Base-by-base conservation (phyloP, 805 yeast genomes). In the Metschnikowia proteae region DNA sequence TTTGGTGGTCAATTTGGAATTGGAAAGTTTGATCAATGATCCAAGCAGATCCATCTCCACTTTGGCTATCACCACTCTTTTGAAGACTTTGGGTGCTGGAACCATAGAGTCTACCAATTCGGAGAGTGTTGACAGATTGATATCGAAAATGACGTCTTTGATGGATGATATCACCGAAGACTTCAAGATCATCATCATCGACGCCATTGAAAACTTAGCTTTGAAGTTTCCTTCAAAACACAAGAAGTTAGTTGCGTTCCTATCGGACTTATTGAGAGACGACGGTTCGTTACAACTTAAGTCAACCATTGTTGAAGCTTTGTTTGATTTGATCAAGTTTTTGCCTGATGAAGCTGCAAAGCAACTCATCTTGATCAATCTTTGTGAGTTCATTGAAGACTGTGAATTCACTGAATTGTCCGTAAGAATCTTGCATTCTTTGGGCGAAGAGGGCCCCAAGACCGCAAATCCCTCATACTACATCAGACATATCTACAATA, bases 361-460 rank as follows among this genome's bases (percentile, higher is more conserved):
- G 61, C 94, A 87, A 58, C 68, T 80, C 43, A 96, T 96, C 23
- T 75, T 94, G 61, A 89, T 87, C 70, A 85, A 85, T 66, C 77
- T 94, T 60, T 90, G 98, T 76, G 99, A 94, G 68, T 91, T 90
- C 64, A 94, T 94, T 60, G 99, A 94, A 71, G 99, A 94, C 75
- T 94, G 98, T 73, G 99, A 94, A 71, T 92, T 79, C 72, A 87
- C 96, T 29, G 97, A 90, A 69, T 81, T 94, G 53, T 82, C 95
- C 27, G 96, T 91, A n/a, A 82, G 98, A 63, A 84, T 94, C 50
- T 77, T 94, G 67, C 96, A 91, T 69, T 69, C 92, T 53, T 79
- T 94, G 56, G 99, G 99, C 64, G 87, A 84, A 56, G 96, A 91
- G 68, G 99, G 99, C 52, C 97, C 99, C 60, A 73, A 76, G 50